Percentiles rank a stretch among this genome's conserved stretches.
Evolutionary conservation across 2,329 filamentous ascomycete species (phyloP).

Genomic region (Hypoxylon rubiginosum): DNA sequence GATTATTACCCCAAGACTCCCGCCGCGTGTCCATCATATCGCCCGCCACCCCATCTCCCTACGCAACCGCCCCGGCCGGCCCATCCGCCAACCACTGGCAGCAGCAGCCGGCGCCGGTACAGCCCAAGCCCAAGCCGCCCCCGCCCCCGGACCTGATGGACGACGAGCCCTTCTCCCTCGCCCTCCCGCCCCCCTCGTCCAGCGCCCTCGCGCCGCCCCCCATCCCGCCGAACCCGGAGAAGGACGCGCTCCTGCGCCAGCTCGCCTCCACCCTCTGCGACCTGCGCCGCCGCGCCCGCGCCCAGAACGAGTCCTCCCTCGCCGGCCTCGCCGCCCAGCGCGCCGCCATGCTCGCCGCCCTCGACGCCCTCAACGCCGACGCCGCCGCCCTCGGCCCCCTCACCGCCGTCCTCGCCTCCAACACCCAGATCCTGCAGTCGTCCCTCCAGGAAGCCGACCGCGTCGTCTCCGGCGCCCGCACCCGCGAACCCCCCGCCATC

Average conservation of each 20-base stretch:
- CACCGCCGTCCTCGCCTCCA: conserved; percentile 77
- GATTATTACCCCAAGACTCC: conserved; percentile 43
- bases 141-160: conserved; percentile 67
- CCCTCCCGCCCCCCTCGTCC: conserved; percentile 60
- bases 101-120: conserved; percentile 48
- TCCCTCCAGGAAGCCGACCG: conserved; percentile 83
- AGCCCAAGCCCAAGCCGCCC: conserved; percentile 56
- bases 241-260: conserved; percentile 85
- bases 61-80: conserved; percentile 30
- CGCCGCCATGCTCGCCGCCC: conserved; percentile 78
- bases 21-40: conserved; percentile 39
- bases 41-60: conserved; percentile 34
- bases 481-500: conserved; percentile 78
- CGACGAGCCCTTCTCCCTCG: conserved; percentile 69
- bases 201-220: conserved; percentile 77
- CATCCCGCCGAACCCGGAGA: conserved; percentile 95
- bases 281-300: conserved; percentile 76
- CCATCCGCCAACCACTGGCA: conserved; percentile 48
- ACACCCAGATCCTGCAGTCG: conserved; percentile 82
- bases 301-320: conserved; percentile 81
- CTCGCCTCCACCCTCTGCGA: conserved; percentile 78
- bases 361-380: conserved; percentile 79
- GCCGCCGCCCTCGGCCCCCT: conserved; percentile 78
- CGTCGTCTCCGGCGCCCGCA: conserved; percentile 79
- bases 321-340: conserved; percentile 84